phyloP scores from a whole-genome alignment of 2,329 filamentous ascomycete species.

The Didymellaceae sp. region DNA sequence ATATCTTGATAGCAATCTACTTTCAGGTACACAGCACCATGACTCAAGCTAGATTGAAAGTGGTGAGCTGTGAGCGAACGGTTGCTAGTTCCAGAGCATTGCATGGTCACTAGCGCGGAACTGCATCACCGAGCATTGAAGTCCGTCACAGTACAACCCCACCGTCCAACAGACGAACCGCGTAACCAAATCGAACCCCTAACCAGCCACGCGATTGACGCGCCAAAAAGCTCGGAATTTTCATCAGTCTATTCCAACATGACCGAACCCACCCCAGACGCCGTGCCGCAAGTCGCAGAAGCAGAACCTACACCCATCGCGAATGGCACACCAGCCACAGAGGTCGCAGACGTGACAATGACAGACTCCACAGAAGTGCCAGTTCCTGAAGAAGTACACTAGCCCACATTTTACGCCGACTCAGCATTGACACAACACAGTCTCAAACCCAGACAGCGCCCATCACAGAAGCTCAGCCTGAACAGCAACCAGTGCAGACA shows the following conservation, averaged over 20 bases:
- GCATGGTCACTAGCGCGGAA: conserved; percentile 4
- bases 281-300: conserved; percentile 25
- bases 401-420: neutral
- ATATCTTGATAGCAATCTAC: no score
- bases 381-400: conserved; percentile 14
- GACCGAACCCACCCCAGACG: conserved; percentile 28
- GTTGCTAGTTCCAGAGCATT: neutral
- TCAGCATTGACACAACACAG: neutral
- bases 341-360: conserved; percentile 40
- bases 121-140: conserved; percentile 28
- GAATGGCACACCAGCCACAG: conserved; percentile 25
- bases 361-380: conserved; percentile 24
- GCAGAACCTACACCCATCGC: conserved; percentile 24
- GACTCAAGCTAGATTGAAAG: no score
- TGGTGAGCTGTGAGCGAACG: neutral
- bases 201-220: conserved; percentile 1
- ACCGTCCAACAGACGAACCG: conserved; percentile 9
- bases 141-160: conserved; percentile 11
- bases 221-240: neutral
- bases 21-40: no score
- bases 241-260: conserved; percentile 9
- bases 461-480: conserved; percentile 1
- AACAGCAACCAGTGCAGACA: neutral
- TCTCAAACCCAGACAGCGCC: conserved; percentile 17
- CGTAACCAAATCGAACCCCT: neutral